These are phyloP conservation scores for Aspergillus cristatus DNA, from an alignment of 495 filamentous ascomycete species.

Conservation along the genomic window DNA sequence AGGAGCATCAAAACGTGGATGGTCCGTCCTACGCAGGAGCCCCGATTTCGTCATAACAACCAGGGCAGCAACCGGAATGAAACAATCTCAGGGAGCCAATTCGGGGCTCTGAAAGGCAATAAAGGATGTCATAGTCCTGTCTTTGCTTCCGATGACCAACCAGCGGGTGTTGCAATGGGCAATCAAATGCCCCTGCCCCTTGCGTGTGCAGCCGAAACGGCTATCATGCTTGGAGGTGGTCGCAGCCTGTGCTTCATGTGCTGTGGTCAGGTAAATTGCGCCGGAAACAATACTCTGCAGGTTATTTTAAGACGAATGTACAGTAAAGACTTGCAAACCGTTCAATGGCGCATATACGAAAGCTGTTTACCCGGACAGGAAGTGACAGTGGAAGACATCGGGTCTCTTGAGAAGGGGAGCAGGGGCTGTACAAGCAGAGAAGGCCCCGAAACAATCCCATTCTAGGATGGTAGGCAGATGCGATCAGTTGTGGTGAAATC, in stretches of 20 bases:
- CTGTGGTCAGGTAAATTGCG: constrained; percentile 4
- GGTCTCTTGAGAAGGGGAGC: no score
- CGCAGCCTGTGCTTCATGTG: constrained; percentile 13
- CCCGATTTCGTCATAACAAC: constrained; percentile 15
- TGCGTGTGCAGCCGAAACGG: constrained; percentile 17
- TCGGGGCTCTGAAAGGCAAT: constrained; percentile 7
- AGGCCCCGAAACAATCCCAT: no score
- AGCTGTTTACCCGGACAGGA: no score
- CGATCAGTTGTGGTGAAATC: neutral
- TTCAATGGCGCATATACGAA: no score
- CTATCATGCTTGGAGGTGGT: constrained; percentile 9
- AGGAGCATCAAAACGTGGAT: constrained; percentile 17
- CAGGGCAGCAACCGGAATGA: constrained; percentile 18
- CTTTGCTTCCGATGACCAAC: neutral
- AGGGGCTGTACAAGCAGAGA: no score
- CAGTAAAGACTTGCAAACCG: no score
- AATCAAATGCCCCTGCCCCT: constrained; percentile 21
- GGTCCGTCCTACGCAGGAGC: constrained; percentile 8
- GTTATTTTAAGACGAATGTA: no score
- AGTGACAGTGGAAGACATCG: no score
- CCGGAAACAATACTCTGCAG: no score
- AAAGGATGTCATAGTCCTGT: constrained; percentile 9
- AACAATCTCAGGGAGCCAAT: no score
- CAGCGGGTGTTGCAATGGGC: constrained; percentile 15
- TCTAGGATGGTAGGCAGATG: no score